Percentiles rank a stretch among this genome's conserved stretches.
Conservation (phyloP, 768 basidiomycete genomes). For the Pisolithus marmoratus region DNA sequence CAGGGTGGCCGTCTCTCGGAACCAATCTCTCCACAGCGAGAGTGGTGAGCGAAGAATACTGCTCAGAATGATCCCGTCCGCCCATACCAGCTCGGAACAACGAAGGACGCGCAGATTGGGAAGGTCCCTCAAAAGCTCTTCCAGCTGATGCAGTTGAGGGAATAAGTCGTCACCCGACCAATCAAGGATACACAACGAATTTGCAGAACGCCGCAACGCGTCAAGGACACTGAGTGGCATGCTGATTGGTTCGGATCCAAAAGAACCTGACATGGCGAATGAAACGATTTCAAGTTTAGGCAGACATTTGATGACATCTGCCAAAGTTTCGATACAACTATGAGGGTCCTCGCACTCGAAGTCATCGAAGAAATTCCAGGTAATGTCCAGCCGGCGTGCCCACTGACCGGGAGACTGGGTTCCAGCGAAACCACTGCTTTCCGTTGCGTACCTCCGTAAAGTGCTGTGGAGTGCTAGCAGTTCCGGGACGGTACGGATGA, state of each 20-base stretch:
- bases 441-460: conserved; percentile 6
- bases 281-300: conserved; percentile 16
- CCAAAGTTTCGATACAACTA: conserved; percentile 3
- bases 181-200: conserved; percentile 17
- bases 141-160: not conserved
- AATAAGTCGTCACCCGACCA: not conserved
- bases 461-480: conserved; percentile 15
- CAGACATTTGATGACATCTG: conserved; percentile 12
- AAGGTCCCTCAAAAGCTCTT: conserved; percentile 7
- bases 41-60: no score
- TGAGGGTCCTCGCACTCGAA: not conserved
- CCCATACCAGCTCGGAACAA: no score
- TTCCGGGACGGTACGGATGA: conserved; percentile 12
- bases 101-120: not conserved
- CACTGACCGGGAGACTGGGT: conserved; percentile 14
- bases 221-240: conserved; percentile 7
- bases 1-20: no score
- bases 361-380: conserved; percentile 8
- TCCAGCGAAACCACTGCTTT: conserved; percentile 5
- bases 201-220: conserved; percentile 12
- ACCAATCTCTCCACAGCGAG: no score
- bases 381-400: conserved; percentile 20
- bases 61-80: no score
- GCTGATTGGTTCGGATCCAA: not conserved
- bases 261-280: conserved; percentile 2